A percentile compares a stretch with the other conserved stretches of the same genome.
Conservation (phyloP, 768 basidiomycete genomes). For the Phaffia tasmanica region DNA sequence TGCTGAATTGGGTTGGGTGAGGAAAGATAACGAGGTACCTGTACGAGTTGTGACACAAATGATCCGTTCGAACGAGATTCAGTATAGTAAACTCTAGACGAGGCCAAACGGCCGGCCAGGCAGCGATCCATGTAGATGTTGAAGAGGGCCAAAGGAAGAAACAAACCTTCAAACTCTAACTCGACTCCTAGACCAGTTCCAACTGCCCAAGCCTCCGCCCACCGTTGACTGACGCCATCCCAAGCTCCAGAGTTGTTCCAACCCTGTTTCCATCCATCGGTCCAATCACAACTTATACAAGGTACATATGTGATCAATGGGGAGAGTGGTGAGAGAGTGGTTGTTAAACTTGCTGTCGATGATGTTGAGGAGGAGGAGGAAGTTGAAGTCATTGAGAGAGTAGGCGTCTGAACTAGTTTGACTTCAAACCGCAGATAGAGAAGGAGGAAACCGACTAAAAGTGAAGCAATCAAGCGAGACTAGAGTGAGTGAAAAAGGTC, state of each 20-base stretch:
- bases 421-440: not conserved
- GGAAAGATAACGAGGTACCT: constrained; percentile 14
- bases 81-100: no score
- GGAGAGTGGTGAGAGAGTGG: not conserved
- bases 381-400: not conserved
- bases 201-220: constrained; percentile 18
- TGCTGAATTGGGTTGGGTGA: not conserved
- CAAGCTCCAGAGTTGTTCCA: constrained; percentile 18
- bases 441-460: not conserved
- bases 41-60: not conserved
- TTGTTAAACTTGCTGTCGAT: no score
- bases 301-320: constrained; percentile 9
- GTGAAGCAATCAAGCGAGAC: not conserved
- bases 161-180: constrained; percentile 9
- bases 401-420: not conserved
- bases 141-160: not conserved
- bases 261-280: constrained; percentile 8
- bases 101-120: no score
- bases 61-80: no score
- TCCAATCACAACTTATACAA: constrained; percentile 19
- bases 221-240: constrained; percentile 1
- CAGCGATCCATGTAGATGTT: no score
- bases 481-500: not conserved
- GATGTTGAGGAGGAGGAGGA: constrained; percentile 5
- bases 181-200: not conserved